Conservation (phyloP, 2,329 filamentous ascomycete species). For the Paraphoma chrysanthemicola region DNA sequence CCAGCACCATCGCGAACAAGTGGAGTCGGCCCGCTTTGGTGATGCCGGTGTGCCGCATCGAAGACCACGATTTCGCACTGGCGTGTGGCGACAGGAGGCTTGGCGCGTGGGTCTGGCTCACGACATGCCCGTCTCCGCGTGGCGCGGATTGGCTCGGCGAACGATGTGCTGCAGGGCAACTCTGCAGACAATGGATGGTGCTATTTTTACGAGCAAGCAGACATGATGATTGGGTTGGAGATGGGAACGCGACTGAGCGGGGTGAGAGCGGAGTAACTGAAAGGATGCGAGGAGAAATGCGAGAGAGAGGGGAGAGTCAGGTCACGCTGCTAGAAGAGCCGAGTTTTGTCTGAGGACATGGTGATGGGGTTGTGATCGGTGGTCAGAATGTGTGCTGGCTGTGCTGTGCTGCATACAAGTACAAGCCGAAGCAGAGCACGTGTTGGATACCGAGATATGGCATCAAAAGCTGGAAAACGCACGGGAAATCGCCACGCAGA, state of each 20-base stretch:
- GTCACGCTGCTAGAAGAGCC: too few relatives aligned
- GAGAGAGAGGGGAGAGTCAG: neutral
- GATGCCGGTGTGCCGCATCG: neutral
- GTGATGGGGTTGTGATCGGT: neutral
- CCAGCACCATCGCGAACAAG: neutral
- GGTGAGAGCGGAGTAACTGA: neutral
- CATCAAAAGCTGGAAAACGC: neutral
- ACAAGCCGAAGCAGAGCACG: too few relatives aligned
- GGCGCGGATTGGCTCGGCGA: neutral
- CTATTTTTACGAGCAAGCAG: neutral
- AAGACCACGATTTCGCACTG: neutral
- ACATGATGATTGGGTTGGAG: neutral
- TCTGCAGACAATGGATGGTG: neutral
- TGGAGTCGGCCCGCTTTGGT: neutral
- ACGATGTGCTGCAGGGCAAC: neutral
- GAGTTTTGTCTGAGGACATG: too few relatives aligned
- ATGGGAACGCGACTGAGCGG: neutral
- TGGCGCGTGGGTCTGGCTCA: neutral
- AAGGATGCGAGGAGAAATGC: neutral
- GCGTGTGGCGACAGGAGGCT: neutral
- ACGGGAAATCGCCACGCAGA: slow-evolving; percentile 4
- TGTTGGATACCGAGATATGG: neutral
- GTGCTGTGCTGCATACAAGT: too few relatives aligned
- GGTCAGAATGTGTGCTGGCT: neutral
- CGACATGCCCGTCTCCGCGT: neutral